Conservation (phyloP, 768 basidiomycete genomes). For the Coprinopsis sp. region DNA sequence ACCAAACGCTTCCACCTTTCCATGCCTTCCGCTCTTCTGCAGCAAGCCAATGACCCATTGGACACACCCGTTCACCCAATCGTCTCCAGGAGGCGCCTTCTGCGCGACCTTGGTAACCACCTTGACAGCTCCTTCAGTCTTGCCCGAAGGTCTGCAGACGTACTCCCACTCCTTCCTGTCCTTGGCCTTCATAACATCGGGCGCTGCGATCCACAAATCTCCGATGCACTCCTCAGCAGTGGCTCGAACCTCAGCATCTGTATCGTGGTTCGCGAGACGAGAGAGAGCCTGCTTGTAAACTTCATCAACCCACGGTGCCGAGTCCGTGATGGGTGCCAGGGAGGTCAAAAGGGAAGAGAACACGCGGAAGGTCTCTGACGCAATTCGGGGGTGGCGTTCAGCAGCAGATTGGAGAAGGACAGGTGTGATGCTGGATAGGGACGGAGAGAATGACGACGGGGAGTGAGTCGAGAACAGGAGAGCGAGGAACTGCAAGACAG, state of each 20-base stretch:
- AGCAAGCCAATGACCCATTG: constrained; percentile 73
- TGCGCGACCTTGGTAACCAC: constrained; percentile 82
- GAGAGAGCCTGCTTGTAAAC: constrained; percentile 73
- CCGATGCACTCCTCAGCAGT: constrained; percentile 81
- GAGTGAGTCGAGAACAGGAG: constrained; percentile 74
- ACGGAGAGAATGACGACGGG: constrained; percentile 50
- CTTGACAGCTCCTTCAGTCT: constrained; percentile 70
- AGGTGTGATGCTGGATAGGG: constrained; percentile 66
- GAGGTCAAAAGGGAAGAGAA: constrained; percentile 80
- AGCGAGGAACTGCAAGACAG: constrained; percentile 80
- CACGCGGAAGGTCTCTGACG: constrained; percentile 82
- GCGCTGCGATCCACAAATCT: constrained; percentile 83
- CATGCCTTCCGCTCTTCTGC: constrained; percentile 71
- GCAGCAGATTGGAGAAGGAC: constrained; percentile 67
- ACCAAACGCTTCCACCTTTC: constrained; percentile 76
- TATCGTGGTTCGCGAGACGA: constrained; percentile 73
- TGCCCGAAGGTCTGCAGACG: constrained; percentile 65
- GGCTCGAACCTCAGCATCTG: constrained; percentile 85
- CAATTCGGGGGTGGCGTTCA: constrained; percentile 87
- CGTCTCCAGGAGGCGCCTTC: constrained; percentile 63
- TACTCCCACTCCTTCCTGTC: constrained; percentile 76
- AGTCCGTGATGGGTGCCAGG: constrained; percentile 57
- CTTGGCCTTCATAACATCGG: constrained; percentile 61
- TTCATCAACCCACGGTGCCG: constrained; percentile 60
- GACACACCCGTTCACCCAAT: constrained; percentile 79